Base-by-base conservation (phyloP, 2,329 filamentous ascomycete genomes). In the Penicillium sp. region DNA sequence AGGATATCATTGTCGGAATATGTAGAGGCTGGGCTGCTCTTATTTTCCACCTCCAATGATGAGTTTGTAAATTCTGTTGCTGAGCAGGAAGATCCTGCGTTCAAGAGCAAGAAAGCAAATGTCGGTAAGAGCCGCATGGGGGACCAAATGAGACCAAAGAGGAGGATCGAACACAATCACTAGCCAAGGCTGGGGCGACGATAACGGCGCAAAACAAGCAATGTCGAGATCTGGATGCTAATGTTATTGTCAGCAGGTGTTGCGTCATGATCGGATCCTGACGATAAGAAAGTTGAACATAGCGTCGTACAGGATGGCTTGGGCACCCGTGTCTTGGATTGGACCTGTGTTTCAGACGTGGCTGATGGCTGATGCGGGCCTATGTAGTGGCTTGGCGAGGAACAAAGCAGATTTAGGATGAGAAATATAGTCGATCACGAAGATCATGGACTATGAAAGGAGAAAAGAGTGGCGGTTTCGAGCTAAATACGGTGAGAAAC, bases 1-100 rank as follows among this genome's bases (percentile, higher is more conserved):
- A 62, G 49, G 8, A 63, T 51, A 11, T 49, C 22, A 24, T 49
- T 22, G n/a, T 39, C n/a, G 10, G n/a, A 19, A 16, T 39, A 11
- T n/a, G 24, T 44, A 22, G 35, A 19, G n/a, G 39, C 10, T 54
- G 51, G n/a, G 16, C n/a, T 14, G 46, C 37, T 43, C 27, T 19
- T 14, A 35, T 6, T 27, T 43, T 5, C 19, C 26, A 5, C 29
- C 14, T 31, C 24, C 21, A 37, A 22, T 10, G 26, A n/a, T 6
- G 26, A 16, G 10, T 52, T 22, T 13, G 14, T 11, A 19, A 16
- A 14, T 4, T 51, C 33, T 26, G 13, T 39, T 19, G 50, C 27
- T 16, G 29, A 46, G 42, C 42, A 47, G n/a, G 11, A 45, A n/a
- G 24, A 52, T 16, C 26, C 49, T 14, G 37, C 16, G 3, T 8